Base-by-base conservation (phyloP, 225 moss, liverwort and hornwort genomes). In the Bryoerythrophyllum caledonicum region DNA sequence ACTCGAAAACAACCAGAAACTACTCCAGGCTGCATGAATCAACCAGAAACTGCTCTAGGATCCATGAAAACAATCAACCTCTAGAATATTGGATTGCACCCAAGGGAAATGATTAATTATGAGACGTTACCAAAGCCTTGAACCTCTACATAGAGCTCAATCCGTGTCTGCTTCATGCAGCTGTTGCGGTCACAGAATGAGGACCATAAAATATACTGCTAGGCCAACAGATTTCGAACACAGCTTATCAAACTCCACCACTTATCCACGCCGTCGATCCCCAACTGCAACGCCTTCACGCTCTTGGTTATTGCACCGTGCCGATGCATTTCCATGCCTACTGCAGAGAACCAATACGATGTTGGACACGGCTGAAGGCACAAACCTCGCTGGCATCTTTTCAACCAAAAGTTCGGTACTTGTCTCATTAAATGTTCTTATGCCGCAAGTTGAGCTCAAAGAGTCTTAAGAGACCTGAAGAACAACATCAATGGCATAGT, bases 381-480 rank as follows among this genome's bases (percentile, higher is more conserved):
- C 60, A 61, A 73, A 72, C 12, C 60, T 56, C 55, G 46, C 76
- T 34, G 30, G 43, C 43, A 67, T 25, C 62, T 56, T n/a, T n/a
- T n/a, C n/a, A n/a, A n/a, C n/a, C n/a, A n/a, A n/a, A n/a, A n/a
- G n/a, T n/a, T n/a, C 14, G 28, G 20, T 70, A 40, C 52, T 59
- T 40, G 71, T 52, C 71, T 65, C 30, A 58, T 59, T 65, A 41
- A 53, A 20, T 53, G 15, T 48, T 38, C 21, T 44, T 46, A 51
- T 35, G 53, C 44, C 54, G 25, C 38, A 63, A 41, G 49, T 67
- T 28, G 62, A 17, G 37, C 35, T 60, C 52, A 4, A 66, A 74
- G 67, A 25, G 25, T 61, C 30, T 16, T 1, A 5, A 63, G 48
- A 43, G n/a, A 72, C 73, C 83, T 83, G 73, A 53, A 41, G 16